These are phyloP conservation scores for Ophiosphaerella herpotricha DNA, from an alignment of 2,329 filamentous ascomycete genomes.

Conservation along the genomic window DNA sequence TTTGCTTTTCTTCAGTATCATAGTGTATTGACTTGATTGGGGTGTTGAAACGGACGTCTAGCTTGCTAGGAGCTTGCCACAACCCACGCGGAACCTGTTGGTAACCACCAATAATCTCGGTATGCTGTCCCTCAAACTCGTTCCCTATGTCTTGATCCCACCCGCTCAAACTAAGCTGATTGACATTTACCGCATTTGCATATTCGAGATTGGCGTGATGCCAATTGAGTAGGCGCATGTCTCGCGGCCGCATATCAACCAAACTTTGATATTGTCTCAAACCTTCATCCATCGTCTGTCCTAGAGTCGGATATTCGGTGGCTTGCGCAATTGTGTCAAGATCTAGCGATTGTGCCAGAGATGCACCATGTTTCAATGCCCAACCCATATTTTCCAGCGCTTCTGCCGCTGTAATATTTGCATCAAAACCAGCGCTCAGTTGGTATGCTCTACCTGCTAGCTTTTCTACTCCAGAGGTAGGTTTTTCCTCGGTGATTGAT, in stretches of 20 bases:
- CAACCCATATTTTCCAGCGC: constrained; percentile 84
- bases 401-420: constrained; percentile 72
- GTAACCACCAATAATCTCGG: constrained; percentile 91
- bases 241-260: constrained; percentile 80
- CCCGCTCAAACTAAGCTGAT: constrained; percentile 81
- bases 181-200: constrained; percentile 88
- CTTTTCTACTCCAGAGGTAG: constrained; percentile 59
- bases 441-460: constrained; percentile 72
- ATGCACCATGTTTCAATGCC: constrained; percentile 68
- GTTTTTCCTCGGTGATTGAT: constrained; percentile 47
- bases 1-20: constrained; percentile 15
- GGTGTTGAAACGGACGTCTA: constrained; percentile 77
- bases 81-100: constrained; percentile 90
- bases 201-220: constrained; percentile 98
- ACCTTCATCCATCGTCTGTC: constrained; percentile 90
- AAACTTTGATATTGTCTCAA: constrained; percentile 84
- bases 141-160: constrained; percentile 99
- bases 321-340: constrained; percentile 68
- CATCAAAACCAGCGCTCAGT: constrained; percentile 69
- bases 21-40: constrained; percentile 76
- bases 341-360: constrained; percentile 69
- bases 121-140: constrained; percentile 94
- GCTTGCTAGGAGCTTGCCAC: constrained; percentile 72
- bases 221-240: constrained; percentile 93
- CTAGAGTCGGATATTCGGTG: constrained; percentile 72